phyloP scores from a whole-genome alignment of 1,139 yeast species.

The Diutina scorzettiae region DNA sequence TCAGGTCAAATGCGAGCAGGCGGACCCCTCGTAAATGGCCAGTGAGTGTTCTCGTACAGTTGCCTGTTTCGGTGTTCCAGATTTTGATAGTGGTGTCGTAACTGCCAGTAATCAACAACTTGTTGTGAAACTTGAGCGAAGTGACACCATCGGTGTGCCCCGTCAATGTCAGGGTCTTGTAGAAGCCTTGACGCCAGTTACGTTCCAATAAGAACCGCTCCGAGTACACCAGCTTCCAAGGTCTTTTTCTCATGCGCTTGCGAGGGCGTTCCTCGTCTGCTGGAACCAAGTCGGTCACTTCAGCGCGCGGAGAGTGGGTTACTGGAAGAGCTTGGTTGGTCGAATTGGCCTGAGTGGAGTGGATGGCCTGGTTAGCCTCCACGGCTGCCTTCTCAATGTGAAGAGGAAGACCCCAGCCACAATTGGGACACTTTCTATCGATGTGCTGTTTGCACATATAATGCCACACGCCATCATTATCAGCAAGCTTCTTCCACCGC shows the following conservation, averaged over 20 bases:
- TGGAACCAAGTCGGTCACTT: not conserved
- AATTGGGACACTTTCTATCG: constrained; percentile 91
- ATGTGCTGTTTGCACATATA: constrained; percentile 98
- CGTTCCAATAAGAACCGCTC: constrained; percentile 85
- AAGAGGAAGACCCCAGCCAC: constrained; percentile 97
- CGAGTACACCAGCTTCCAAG: constrained; percentile 92
- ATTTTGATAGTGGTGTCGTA: constrained; percentile 80
- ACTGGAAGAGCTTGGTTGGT: no score
- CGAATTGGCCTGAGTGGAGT: not conserved
- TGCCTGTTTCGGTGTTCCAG: constrained; percentile 79
- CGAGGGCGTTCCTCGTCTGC: not conserved
- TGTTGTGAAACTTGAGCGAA: constrained; percentile 73
- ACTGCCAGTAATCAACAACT: constrained; percentile 79
- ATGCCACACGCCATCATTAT: constrained; percentile 96
- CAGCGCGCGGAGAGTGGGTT: not conserved
- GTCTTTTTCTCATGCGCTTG: constrained; percentile 31
- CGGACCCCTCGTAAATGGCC: constrained; percentile 86
- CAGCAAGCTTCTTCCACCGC: constrained; percentile 81
- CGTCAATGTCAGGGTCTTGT: constrained; percentile 48
- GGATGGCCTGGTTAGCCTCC: not conserved
- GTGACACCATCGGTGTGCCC: constrained; percentile 88
- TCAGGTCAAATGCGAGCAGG: constrained; percentile 73
- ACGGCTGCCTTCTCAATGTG: constrained; percentile 5
- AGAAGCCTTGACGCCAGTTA: constrained; percentile 86
- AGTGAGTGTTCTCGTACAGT: constrained; percentile 58